phyloP scores from a whole-genome alignment of 148 eudicot genomes.

The Beta vulgaris region DNA sequence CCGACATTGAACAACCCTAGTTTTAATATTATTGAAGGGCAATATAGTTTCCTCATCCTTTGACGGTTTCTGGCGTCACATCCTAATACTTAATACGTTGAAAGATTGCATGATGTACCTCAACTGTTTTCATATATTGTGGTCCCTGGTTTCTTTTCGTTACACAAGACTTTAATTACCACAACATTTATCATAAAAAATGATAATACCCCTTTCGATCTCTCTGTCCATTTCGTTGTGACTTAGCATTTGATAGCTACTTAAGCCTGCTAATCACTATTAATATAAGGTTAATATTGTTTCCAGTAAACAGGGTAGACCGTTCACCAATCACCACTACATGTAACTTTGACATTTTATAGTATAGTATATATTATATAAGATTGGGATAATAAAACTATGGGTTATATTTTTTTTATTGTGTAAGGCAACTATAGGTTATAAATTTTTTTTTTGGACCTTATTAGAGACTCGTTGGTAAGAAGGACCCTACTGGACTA shows the following conservation, averaged over 20 bases:
- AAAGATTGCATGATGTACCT: not conserved
- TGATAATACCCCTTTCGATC: not conserved
- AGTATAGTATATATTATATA: too few relatives aligned
- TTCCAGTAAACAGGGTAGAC: slow-evolving; percentile 12
- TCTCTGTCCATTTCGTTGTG: slow-evolving; percentile 1
- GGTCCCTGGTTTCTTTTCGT: not conserved
- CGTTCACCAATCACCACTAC: too few relatives aligned
- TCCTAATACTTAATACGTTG: not conserved
- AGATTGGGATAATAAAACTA: too few relatives aligned
- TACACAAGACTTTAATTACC: not conserved
- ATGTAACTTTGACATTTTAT: not conserved
- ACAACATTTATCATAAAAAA: not conserved
- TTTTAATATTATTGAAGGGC: too few relatives aligned
- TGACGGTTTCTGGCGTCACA: slow-evolving; percentile 14
- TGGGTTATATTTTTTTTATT: too few relatives aligned
- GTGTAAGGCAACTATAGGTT: not conserved
- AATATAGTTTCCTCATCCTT: too few relatives aligned
- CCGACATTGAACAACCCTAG: too few relatives aligned
- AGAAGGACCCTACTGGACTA: too few relatives aligned
- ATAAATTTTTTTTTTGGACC: too few relatives aligned
- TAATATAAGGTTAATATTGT: too few relatives aligned
- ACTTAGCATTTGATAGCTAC: slow-evolving; percentile 17
- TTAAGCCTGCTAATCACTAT: not conserved
- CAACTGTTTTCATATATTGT: not conserved
- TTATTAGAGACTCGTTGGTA: too few relatives aligned